These are phyloP conservation scores for Yarrowia sp. DNA, from an alignment of 805 yeast genomes.

Conservation along the genomic window DNA sequence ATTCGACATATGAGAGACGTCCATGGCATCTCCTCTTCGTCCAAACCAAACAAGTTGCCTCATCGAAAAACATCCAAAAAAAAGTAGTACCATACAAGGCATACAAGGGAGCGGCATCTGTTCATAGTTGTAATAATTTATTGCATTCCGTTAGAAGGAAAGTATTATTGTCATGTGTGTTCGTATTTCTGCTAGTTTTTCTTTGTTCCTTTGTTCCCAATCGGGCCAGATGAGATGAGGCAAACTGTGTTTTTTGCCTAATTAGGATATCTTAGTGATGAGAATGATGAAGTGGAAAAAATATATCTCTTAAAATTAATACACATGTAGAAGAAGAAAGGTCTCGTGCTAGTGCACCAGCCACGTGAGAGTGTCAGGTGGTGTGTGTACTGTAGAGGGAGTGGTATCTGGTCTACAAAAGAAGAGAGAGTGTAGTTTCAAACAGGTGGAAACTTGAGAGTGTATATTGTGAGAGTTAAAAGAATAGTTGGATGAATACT, in stretches of 20 bases:
- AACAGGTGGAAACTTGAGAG: too few species aligned
- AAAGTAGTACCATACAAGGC: too few species aligned
- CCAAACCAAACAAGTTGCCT: neutral
- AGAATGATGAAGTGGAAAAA: neutral
- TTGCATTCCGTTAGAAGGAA: too few species aligned
- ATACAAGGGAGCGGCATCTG: neutral
- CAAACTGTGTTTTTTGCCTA: neutral
- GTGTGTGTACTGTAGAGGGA: too few species aligned
- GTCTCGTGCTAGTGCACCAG: neutral
- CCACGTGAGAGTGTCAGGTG: neutral
- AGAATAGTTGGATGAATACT: too few species aligned
- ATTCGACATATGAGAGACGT: constrained; percentile 9
- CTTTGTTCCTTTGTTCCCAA: neutral
- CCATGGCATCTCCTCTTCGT: neutral
- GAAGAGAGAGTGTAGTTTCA: too few species aligned
- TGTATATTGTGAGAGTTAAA: too few species aligned
- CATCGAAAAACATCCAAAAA: neutral
- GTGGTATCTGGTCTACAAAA: too few species aligned
- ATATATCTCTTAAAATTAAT: too few species aligned
- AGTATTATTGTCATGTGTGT: too few species aligned
- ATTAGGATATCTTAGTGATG: neutral
- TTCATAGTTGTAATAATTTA: neutral
- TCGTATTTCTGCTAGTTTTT: neutral
- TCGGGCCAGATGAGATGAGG: neutral
- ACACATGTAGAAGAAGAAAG: too few species aligned